Base-by-base conservation (phyloP, 306 rosid species). In the Dalbergia cochinchinensis region DNA sequence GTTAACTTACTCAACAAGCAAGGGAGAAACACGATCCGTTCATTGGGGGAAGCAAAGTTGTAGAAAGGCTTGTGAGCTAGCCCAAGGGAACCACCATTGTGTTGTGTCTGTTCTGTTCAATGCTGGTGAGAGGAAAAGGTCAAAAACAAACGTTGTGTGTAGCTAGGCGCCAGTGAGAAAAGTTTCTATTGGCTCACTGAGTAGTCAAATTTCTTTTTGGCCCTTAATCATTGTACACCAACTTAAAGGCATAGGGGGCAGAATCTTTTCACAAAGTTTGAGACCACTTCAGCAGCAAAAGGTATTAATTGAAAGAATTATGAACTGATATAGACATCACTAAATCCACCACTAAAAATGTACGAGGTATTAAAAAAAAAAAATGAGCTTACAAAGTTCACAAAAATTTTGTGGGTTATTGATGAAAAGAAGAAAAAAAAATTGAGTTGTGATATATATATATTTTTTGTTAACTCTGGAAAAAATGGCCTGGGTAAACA, bases 1-100 rank as follows among this genome's bases (percentile, higher is more conserved):
- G 61, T 58, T 72, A 65, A 77, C 86, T 81, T 85, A 19, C 47
- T 70, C 50, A 18, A 51, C 34, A 80, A 73, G 91, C 48, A 73
- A 76, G 64, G 78, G 64, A 39, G 67, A 76, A 81, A 73, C 91
- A 85, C 0, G 93, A 90, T 87, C 91, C 91, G 78, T 82, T 85
- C 81, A 57, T 65, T 65, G 84, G 74, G 91, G 88, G 58, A 62
- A 82, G 78, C 69, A 71, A 84, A 79, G 61, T 57, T 63, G 78
- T 60, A 10, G 20, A 76, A 31, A 62, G 20, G 12, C 42, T 39
- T 58, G 34, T 41, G 50, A n/a, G 82, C 78, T 72, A 26, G 31
- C 31, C 31, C 73, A 79, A 66, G 69, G 72, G 60, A 57, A 77
- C 18, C 45, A 20, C 68, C 47, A 55, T 45, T 60, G 13, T 68